These are phyloP conservation scores for Polyporus tsugae DNA, from an alignment of 1,284 basidiomycete genomes.

Conservation along the genomic window DNA sequence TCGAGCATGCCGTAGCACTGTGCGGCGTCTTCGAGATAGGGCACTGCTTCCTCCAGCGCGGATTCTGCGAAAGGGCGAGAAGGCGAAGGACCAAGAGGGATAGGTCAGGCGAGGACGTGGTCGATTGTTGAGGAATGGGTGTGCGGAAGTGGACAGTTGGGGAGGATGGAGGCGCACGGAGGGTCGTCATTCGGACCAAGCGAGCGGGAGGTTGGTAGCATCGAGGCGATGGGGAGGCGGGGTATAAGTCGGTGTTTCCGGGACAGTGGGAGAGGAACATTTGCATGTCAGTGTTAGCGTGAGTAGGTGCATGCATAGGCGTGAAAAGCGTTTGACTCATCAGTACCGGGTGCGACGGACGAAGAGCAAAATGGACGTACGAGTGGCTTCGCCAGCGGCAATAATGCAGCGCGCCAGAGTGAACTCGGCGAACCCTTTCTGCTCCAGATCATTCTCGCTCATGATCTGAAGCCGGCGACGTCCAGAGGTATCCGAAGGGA, in stretches of 20 bases:
- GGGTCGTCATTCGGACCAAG: not conserved
- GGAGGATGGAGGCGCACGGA: not conserved
- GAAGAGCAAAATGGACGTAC: conserved; percentile 24
- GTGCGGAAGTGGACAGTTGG: not conserved
- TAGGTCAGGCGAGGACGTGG: not conserved
- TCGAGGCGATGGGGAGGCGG: not conserved
- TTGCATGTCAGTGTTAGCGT: not conserved
- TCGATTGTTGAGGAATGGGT: not conserved
- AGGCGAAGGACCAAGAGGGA: not conserved
- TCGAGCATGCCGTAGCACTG: conserved; percentile 65
- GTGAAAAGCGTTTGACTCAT: not conserved
- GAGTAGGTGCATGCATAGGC: not conserved
- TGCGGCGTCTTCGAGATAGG: conserved; percentile 56
- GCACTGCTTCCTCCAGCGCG: conserved; percentile 47
- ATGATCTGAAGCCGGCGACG: conserved; percentile 59
- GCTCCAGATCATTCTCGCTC: conserved; percentile 73
- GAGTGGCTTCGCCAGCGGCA: conserved; percentile 44
- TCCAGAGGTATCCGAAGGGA: not conserved
- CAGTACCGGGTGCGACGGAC: not conserved
- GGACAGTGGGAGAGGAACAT: not conserved
- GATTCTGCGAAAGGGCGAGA: conserved; percentile 41
- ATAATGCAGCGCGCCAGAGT: conserved; percentile 78
- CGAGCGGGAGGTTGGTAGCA: conserved; percentile 1
- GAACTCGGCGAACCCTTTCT: conserved; percentile 77
- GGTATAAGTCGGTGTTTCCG: not conserved